Conservation (phyloP, 305 asterid genomes). For the Solanum chacoense region DNA sequence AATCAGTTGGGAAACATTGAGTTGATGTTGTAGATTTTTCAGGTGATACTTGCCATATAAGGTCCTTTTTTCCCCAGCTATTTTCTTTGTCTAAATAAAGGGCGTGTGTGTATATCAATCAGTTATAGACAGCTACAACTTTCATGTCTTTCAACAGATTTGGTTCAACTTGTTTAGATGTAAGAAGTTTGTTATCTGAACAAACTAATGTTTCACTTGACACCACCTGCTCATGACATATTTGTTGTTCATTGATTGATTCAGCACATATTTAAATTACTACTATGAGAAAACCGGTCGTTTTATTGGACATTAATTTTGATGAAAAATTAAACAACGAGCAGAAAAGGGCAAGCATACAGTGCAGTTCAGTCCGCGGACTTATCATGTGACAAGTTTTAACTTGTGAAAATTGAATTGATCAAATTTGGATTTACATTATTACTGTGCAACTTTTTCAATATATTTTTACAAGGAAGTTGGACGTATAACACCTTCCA, state of each 20-base stretch:
- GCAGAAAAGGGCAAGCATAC: background rate
- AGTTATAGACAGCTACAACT: background rate
- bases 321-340: background rate
- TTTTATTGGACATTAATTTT: background rate
- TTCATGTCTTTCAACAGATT: background rate
- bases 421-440: background rate
- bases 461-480: background rate
- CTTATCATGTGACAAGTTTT: background rate
- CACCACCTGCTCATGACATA: background rate
- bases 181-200: background rate
- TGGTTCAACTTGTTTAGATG: background rate
- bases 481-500: background rate
- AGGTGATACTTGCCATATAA: background rate
- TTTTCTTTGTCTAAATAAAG: background rate
- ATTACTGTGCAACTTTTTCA: background rate
- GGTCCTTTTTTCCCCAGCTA: background rate
- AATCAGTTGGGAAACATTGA: slow-evolving; percentile 22
- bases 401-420: background rate
- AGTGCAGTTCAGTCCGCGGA: background rate
- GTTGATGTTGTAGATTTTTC: slow-evolving; percentile 18
- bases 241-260: background rate
- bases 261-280: background rate
- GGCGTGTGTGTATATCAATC: background rate
- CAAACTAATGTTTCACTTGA: background rate
- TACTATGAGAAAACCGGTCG: background rate